A percentile compares a stretch with the other conserved stretches of the same genome.
phyloP scores from a whole-genome alignment of 2,329 filamentous ascomycete species.

The Lachnellula hyalina region DNA sequence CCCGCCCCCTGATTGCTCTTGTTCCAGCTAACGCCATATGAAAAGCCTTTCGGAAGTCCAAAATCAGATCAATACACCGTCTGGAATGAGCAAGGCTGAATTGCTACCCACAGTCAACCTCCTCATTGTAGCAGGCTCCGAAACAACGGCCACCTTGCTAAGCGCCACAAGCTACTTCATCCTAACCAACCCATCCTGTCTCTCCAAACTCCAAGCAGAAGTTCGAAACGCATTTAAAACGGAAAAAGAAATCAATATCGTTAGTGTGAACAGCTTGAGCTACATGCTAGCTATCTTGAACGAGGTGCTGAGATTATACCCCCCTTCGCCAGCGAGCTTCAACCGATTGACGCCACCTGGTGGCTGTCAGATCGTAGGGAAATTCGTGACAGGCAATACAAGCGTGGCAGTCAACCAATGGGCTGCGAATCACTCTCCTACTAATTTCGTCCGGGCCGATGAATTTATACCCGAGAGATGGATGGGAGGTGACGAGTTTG shows the following conservation, averaged over 20 bases:
- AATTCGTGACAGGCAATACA: slow-evolving; percentile 6
- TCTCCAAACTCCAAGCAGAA: slow-evolving; percentile 35
- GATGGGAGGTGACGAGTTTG: slow-evolving; percentile 21
- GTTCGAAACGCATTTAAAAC: slow-evolving; percentile 35
- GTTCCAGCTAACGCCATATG: neutral
- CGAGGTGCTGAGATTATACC: slow-evolving; percentile 7
- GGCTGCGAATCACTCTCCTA: neutral
- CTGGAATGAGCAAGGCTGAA: neutral
- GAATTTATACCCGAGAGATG: slow-evolving; percentile 27
- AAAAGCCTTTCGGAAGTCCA: neutral
- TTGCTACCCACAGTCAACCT: neutral
- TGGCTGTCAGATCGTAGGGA: neutral
- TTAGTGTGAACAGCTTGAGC: neutral
- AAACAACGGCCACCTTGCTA: slow-evolving; percentile 30
- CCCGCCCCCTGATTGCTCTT: neutral
- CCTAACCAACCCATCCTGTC: slow-evolving; percentile 40
- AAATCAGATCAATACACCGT: neutral
- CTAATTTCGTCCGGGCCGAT: slow-evolving; percentile 11
- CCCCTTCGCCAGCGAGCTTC: neutral
- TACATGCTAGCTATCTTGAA: slow-evolving; percentile 4
- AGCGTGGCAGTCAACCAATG: neutral
- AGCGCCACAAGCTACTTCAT: slow-evolving; percentile 40
- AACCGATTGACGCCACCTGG: neutral
- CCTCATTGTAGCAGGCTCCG: neutral
- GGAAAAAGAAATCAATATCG: slow-evolving; percentile 8